A percentile compares a stretch with the other conserved stretches of the same genome.
These are phyloP conservation scores for Coprinopsis cinerea DNA, from an alignment of 768 basidiomycete species.

Conservation along the genomic window DNA sequence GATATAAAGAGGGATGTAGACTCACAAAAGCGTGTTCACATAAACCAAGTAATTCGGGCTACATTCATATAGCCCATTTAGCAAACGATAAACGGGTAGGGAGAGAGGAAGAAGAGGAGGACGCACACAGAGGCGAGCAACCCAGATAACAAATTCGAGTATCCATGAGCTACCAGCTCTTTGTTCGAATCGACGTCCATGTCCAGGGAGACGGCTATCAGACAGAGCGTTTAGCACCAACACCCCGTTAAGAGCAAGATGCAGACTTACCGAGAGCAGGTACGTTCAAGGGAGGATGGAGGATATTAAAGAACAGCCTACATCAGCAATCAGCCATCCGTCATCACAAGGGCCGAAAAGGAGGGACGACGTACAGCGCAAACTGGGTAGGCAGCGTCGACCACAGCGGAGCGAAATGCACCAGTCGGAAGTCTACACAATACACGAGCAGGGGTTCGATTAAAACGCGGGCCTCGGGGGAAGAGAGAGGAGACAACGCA, in stretches of 20 bases:
- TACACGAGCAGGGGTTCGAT: neutral
- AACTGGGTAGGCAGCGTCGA: conserved; percentile 89
- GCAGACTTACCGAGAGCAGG: conserved; percentile 67
- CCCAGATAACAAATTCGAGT: conserved; percentile 83
- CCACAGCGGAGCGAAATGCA: conserved; percentile 65
- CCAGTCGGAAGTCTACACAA: conserved; percentile 49
- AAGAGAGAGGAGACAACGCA: no score
- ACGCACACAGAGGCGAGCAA: conserved; percentile 74
- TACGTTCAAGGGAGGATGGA: conserved; percentile 84
- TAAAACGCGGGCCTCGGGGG: conserved; percentile 3
- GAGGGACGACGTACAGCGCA: conserved; percentile 56
- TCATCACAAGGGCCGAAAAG: neutral
- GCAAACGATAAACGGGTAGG: conserved; percentile 1
- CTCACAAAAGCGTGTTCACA: conserved; percentile 75
- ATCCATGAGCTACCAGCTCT: conserved; percentile 89
- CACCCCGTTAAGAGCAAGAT: neutral
- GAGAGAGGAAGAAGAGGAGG: neutral
- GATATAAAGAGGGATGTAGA: neutral
- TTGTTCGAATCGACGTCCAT: conserved; percentile 88
- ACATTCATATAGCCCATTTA: neutral
- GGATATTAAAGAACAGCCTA: conserved; percentile 77
- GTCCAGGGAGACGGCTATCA: conserved; percentile 75
- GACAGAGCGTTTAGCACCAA: neutral
- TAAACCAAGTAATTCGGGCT: conserved; percentile 86
- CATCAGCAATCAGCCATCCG: neutral